phyloP scores from a whole-genome alignment of 345 rosid genomes.

The Populus tremula region DNA sequence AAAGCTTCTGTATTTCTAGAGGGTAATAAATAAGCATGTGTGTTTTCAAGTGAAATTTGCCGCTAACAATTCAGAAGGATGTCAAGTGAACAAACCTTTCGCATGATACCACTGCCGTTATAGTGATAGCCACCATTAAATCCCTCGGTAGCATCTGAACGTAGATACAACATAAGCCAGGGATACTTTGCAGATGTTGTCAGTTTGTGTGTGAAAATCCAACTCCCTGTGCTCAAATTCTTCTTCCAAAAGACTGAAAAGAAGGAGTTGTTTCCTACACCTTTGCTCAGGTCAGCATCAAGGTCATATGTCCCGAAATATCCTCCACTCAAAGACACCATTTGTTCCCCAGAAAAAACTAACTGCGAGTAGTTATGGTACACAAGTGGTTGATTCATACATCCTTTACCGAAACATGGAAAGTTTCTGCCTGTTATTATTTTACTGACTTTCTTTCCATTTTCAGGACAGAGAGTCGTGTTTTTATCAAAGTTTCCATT shows the following conservation, averaged over 20 bases:
- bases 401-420: slow-evolving; percentile 29
- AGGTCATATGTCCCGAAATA: slow-evolving; percentile 28
- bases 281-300: slow-evolving; percentile 25
- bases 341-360: slow-evolving; percentile 14
- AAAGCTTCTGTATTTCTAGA: too few relatives aligned
- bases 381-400: slow-evolving; percentile 30
- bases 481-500: slow-evolving; percentile 26
- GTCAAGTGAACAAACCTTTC: slow-evolving; percentile 22
- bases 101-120: slow-evolving; percentile 22
- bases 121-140: slow-evolving; percentile 31
- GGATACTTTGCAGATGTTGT: slow-evolving; percentile 26
- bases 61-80: not conserved
- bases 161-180: slow-evolving; percentile 29
- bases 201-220: slow-evolving; percentile 21
- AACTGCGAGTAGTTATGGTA: slow-evolving; percentile 21
- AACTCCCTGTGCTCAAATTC: slow-evolving; percentile 20
- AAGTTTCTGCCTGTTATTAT: slow-evolving; percentile 17
- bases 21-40: slow-evolving; percentile 3
- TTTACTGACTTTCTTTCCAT: slow-evolving; percentile 22
- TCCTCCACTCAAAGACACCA: slow-evolving; percentile 20
- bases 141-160: slow-evolving; percentile 28
- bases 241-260: slow-evolving; percentile 27
- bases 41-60: not conserved
- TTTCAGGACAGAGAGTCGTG: slow-evolving; percentile 26
- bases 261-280: slow-evolving; percentile 8